Conservation (phyloP, 2,329 filamentous ascomycete species). For the Fusarium concolor region DNA sequence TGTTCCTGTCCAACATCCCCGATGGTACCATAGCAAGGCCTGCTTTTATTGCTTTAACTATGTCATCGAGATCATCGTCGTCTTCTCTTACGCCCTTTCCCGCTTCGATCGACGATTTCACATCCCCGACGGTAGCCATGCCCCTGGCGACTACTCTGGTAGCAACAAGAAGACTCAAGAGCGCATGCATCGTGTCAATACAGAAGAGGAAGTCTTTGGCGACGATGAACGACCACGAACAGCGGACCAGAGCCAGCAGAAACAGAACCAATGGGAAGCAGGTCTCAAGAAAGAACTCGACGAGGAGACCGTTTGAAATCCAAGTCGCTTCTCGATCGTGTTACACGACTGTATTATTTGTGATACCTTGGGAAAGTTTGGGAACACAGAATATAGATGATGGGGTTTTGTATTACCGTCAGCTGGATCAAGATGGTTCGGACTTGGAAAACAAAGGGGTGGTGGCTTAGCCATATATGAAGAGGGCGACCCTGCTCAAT, state of each 20-base stretch:
- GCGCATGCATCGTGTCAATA: conserved; percentile 33
- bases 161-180: conserved; percentile 25
- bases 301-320: conserved; percentile 34
- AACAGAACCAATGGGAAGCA: conserved; percentile 36
- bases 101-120: conserved; percentile 82
- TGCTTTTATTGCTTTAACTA: conserved; percentile 87
- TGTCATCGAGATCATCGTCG: conserved; percentile 75
- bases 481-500: not conserved
- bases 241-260: conserved; percentile 24
- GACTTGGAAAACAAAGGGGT: not conserved
- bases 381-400: not conserved
- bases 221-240: conserved; percentile 42
- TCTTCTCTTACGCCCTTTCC: conserved; percentile 72
- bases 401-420: not conserved
- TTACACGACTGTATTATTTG: conserved; percentile 12
- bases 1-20: conserved; percentile 64
- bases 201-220: conserved; percentile 43
- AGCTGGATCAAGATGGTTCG: not conserved
- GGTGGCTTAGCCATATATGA: not conserved
- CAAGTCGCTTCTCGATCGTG: not conserved
- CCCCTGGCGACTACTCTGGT: conserved; percentile 63
- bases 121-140: conserved; percentile 75
- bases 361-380: conserved; percentile 1
- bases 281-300: conserved; percentile 36
- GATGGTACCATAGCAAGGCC: conserved; percentile 77